Conservation (phyloP, 1,284 basidiomycete species). For the Moesziomyces sp. region DNA sequence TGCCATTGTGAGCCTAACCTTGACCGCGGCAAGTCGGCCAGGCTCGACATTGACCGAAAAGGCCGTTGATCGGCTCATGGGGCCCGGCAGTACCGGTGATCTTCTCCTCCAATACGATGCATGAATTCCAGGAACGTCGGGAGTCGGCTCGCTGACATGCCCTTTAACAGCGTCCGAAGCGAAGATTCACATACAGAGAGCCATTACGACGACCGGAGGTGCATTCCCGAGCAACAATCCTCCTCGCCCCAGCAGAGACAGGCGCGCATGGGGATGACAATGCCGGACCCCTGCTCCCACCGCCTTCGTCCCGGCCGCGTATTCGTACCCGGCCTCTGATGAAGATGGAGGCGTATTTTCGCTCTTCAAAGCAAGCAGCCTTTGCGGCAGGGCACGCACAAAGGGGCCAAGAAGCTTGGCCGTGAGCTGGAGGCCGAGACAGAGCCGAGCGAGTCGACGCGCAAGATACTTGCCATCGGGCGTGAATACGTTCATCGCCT, state of each 20-base stretch:
- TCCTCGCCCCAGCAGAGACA: no score
- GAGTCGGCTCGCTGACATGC: neutral
- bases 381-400: neutral
- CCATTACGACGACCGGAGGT: neutral
- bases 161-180: no score
- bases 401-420: neutral
- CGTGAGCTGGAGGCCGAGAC: neutral
- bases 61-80: neutral
- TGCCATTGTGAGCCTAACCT: neutral
- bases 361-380: no score
- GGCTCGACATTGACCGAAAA: neutral
- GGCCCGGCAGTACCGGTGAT: neutral
- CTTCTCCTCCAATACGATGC: neutral
- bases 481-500: neutral
- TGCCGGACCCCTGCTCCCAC: no score
- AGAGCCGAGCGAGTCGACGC: neutral
- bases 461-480: neutral
- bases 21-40: neutral
- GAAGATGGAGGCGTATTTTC: no score
- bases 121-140: neutral
- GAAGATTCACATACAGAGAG: neutral
- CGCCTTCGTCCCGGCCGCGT: no score
- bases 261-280: no score
- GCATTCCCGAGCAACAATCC: neutral
- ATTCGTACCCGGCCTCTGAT: no score